Conservation (phyloP, 78 protist species). For the slime mould (Dictyostelium discoideum) region DNA sequence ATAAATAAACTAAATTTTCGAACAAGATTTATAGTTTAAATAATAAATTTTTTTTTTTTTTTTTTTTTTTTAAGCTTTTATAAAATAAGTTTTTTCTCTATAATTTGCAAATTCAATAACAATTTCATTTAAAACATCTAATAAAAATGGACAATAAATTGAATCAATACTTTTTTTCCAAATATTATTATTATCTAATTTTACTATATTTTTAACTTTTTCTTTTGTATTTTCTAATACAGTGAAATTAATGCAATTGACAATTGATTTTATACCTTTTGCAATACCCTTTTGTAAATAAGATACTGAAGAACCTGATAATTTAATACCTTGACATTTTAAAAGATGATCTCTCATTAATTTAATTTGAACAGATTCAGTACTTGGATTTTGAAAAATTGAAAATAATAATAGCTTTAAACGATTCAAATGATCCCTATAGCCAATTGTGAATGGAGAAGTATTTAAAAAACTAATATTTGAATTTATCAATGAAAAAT, state of each 20-base stretch:
- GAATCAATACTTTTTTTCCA: conserved; percentile 58
- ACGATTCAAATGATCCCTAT: conserved; percentile 33
- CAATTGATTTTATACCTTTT: conserved; percentile 37
- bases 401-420: conserved; percentile 35
- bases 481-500: conserved; percentile 42
- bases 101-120: conserved; percentile 1
- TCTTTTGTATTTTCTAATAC: conserved; percentile 51
- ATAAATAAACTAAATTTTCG: no score
- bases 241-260: background rate
- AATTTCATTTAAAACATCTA: conserved; percentile 11
- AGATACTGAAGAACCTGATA: background rate
- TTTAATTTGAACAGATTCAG: conserved; percentile 26
- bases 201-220: conserved; percentile 15
- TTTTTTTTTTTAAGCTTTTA: background rate
- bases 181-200: conserved; percentile 4
- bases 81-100: background rate
- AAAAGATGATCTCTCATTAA: conserved; percentile 15
- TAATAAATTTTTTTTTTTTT: background rate
- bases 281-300: conserved; percentile 33
- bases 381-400: conserved; percentile 39
- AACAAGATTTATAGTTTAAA: no score
- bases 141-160: conserved; percentile 48
- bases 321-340: background rate
- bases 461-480: conserved; percentile 32
- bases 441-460: conserved; percentile 46